Base-by-base conservation (phyloP, 176 grass and related monocot species). In the bread wheat (Triticum aestivum) region DNA sequence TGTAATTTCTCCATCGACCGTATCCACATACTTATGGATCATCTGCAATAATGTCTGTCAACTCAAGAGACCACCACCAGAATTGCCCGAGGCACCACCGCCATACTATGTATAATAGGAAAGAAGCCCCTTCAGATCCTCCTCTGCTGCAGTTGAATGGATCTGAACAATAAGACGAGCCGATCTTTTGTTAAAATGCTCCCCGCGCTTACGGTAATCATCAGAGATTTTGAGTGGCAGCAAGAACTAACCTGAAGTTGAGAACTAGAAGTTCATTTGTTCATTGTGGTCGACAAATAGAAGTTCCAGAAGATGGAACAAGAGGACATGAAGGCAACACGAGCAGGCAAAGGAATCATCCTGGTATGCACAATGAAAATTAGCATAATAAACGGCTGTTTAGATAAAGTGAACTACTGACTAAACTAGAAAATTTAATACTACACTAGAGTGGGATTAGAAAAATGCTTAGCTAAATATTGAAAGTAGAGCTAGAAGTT, bases 221-320 rank as follows among this genome's bases (percentile, higher is more conserved):
- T 81, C 21, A 44, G 83, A 87, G 32, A 64, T 78, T 42, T 24
- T 45, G 62, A 84, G 77, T 76, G 79, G 79, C 41, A 63, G 37
- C 38, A 82, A 85, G 78, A 33, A 76, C 78, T 54, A 84, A 90
- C 90, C 84, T 95, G 85, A 77, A 80, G 58, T 77, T 73, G 37
- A 79, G 37, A 82, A 62, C 34, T 64, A 24, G 14, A 81, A 61
- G 58, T 58, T 94, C 77, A 91, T 85, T 94, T 94, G 92, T 87
- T 99, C 90, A 99, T 89, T 29, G 97, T 86, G 83, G 92, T 89
- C 5, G 97, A 99, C 39, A 99, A 84, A 73, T 99, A 96, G 33
- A 91, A 93, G 89, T 99, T 99, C 92, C 97, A 99, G 49, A 99
- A 96, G 62, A 96, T 93, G 61, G 97, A 96, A 87, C 97, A 96